A percentile compares a stretch with the other conserved stretches of the same genome.
These are phyloP conservation scores for Trametes elegans DNA, from an alignment of 768 basidiomycete genomes.

Conservation along the genomic window DNA sequence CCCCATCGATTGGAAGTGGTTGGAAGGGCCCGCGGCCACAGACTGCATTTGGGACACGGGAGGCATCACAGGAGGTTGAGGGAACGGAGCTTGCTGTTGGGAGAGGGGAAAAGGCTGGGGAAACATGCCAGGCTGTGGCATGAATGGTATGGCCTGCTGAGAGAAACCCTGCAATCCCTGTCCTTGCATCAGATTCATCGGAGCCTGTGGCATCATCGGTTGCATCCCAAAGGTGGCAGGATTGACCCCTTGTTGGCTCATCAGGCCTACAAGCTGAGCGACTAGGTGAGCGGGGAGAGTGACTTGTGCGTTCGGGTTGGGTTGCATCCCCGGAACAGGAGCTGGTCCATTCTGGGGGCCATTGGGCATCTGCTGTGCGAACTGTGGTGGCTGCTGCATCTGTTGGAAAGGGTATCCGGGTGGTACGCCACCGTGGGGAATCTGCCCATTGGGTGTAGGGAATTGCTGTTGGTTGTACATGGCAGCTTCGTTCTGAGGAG, in stretches of 20 bases:
- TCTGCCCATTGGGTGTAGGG: neutral
- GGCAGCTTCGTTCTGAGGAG: neutral
- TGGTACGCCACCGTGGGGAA: neutral
- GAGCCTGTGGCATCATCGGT: neutral
- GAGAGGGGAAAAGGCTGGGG: neutral
- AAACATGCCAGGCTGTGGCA: neutral
- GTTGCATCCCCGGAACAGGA: neutral
- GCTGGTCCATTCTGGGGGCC: neutral
- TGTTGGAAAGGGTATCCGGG: neutral
- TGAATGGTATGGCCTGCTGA: conserved; percentile 2
- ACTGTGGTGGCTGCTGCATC: neutral
- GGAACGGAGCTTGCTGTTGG: neutral
- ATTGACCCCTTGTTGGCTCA: conserved; percentile 4
- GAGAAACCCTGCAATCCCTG: neutral
- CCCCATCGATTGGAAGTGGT: neutral
- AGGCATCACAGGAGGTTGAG: neutral
- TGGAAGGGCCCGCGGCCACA: neutral
- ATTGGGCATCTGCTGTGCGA: neutral
- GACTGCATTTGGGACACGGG: neutral
- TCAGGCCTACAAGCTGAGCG: conserved; percentile 3
- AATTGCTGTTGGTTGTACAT: conserved; percentile 1
- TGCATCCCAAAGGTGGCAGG: neutral
- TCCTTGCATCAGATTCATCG: conserved; percentile 3
- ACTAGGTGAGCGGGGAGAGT: conserved; percentile 1
- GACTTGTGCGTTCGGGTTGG: neutral